Base-by-base conservation (phyloP, 139 green algal genomes). In the Micromonas pusilla region DNA sequence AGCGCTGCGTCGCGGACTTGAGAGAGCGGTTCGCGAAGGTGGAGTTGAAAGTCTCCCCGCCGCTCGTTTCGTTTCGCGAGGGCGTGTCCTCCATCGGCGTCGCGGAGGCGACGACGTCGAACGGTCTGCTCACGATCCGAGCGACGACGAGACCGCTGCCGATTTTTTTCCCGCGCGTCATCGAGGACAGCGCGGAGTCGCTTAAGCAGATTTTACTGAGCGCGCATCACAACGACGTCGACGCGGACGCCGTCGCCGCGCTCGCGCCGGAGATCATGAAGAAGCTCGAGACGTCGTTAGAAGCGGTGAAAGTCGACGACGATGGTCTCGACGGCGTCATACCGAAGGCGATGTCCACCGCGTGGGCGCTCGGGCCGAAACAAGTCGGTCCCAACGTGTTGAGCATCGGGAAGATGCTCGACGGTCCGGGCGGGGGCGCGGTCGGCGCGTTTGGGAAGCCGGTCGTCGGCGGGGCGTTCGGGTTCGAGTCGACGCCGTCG, bases 1-100 rank as follows among this genome's bases (percentile, higher is more conserved):
- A 97, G 87, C 96, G 91, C 3, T 95, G 91, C 77, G 81, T 99
- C 62, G 94, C 96, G 80, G 95, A 99, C 83, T 84, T 99, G 64
- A 76, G 78, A 79, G 91, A 97, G 82, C 79, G 93, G 9, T 99
- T 98, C 85, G 95, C 95, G 0, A 71, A 85, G 3, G 81, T 96
- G 0, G 79, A 96, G 79, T 79, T 99, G 31, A 74, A 89, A 38
- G 94, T 98, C 54, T 98, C 94, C 6, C 84, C 90, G 0, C 95
- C 95, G 0, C 87, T 99, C 57, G 93, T 98, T 2, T 89, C 90
- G 0, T 98, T 98, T 83, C 81, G 87, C 20, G 93, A 97, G 86
- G 90, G 85, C 9, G 84, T 97, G 1, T 78, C 85, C 34, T 31
- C 72, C 5, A 60, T 20, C 3, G 68, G 20, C 2, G 9, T 26